Base-by-base conservation (phyloP, 441 rosid genomes). In the California macrophylla region DNA sequence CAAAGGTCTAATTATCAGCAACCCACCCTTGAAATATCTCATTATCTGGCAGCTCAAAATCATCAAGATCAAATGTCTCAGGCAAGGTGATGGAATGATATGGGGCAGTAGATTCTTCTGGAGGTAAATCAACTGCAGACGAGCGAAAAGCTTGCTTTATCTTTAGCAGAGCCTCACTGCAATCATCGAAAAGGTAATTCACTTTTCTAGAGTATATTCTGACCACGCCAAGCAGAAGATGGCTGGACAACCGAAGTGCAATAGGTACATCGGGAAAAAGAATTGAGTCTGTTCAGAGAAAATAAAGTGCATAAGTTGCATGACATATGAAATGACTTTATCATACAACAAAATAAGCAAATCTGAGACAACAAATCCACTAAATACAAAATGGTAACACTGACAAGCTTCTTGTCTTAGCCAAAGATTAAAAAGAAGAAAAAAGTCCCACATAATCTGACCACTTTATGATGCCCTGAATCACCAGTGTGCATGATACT, bases 1-100 rank as follows among this genome's bases (percentile, higher is more conserved):
- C 32, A 34, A 50, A 45, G 70, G 8, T n/a, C 45, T 56, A 66
- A 64, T 12, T 20, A 72, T 63, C 71, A 50, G 56, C 66, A 80
- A 89, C 98, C 81, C 70, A 95, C 99, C 98, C 96, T 76, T 92
- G 98, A 75, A 89, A 87, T 28, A 89, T 83, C 72, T 92, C 99
- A 81, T 85, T 91, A 71, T 95, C 97, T 79, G 98, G 99, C 72
- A 95, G 90, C 92, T 95, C 99, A 85, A 95, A 95, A 74, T 95
- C 99, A 83, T 92, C 99, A 75, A 95, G 99, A 85, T 95, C 99
- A 85, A 95, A 95, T 36, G 99, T 95, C 89, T 95, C 99, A 0
- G 99, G 99, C 87, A 95, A 84, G 18, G 99, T 95, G 69, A 95
- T 95, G 5, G 99, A 92, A 81, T 92, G 97, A 76, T 95, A 95